Evolutionary conservation across 768 basidiomycete genomes (phyloP), one percentile per base, ranked within the genome.

Genomic region (Crepidotus variabilis): DNA sequence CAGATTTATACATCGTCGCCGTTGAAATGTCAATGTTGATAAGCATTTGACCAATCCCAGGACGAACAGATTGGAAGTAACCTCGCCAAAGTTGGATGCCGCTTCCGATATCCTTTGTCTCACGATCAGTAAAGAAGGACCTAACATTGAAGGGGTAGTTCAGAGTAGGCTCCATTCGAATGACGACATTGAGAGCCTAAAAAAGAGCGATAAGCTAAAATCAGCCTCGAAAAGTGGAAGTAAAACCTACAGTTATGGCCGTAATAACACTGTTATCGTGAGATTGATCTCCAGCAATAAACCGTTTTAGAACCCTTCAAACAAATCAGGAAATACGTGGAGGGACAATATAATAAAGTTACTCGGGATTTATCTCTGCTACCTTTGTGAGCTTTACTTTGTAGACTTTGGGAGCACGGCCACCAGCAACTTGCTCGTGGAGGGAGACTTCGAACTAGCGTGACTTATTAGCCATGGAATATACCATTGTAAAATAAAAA

Each of bases 11-110:
- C 86, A 92, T 90, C 18, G 85, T 81, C 0, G 85, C 90, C 0
- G 90, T 89, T 0, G 86, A 86, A 53, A 90, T 90, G 62, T 93
- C 90, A 60, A 93, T 79, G 57, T 93, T 93, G 60, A 92, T 77
- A 32, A 91, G 70, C 72, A 93, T 80, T 4, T 74, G 75, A 0
- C 83, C 84, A 14, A 84, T 77, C 0, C 82, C 85, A 14, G 90
- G 90, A 20, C 90, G 77, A 10, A 91, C 78, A 0, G 87, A 88
- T 66, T 92, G 91, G 71, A 92, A 91, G 57, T 89, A 92, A 0
- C 90, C 90, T 4, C 90, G 77, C 88, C 88, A 89, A 2, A 92
- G 75, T 18, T 82, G 76, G 5, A 92, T 75, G 0, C 91, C 90
- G 0, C 68, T 63, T 1, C 90, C 87, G 21, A 90, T 76, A 46